Evolutionary conservation across 768 basidiomycete genomes (phyloP).

Genomic region (Hygrophorus pudorinus): DNA sequence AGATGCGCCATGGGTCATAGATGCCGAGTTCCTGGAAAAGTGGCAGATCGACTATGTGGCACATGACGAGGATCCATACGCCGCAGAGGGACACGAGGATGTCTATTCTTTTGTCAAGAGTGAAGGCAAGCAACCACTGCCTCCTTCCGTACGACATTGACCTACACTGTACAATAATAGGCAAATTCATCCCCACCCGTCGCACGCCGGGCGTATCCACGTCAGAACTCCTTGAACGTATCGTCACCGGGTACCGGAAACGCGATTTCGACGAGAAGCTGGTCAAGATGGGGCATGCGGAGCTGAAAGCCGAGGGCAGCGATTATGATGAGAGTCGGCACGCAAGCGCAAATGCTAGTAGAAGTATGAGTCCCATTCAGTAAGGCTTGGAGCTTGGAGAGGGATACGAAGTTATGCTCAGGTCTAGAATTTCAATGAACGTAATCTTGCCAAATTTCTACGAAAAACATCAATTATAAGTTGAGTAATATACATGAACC

Average conservation of each 20-base stretch:
- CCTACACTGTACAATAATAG: slow-evolving; percentile 27
- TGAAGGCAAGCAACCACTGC: slow-evolving; percentile 42
- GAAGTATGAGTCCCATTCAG: slow-evolving; percentile 16
- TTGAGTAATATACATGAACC: too few relatives aligned
- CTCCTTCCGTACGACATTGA: neutral
- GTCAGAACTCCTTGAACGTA: slow-evolving; percentile 84
- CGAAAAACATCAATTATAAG: too few relatives aligned
- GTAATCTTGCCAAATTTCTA: too few relatives aligned
- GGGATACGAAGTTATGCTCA: too few relatives aligned
- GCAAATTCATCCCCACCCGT: slow-evolving; percentile 90
- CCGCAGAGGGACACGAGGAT: slow-evolving; percentile 69
- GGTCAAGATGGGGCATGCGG: slow-evolving; percentile 74
- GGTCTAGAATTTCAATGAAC: too few relatives aligned
- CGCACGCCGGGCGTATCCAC: slow-evolving; percentile 94
- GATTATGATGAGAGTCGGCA: slow-evolving; percentile 35
- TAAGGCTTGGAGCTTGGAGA: too few relatives aligned
- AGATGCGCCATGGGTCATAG: slow-evolving; percentile 86
- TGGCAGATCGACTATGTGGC: slow-evolving; percentile 94
- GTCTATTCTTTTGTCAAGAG: slow-evolving; percentile 77
- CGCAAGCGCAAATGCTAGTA: slow-evolving; percentile 24
- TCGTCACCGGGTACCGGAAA: slow-evolving; percentile 78
- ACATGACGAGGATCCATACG: slow-evolving; percentile 90
- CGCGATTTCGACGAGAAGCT: slow-evolving; percentile 86
- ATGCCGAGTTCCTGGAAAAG: slow-evolving; percentile 71
- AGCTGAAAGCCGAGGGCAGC: slow-evolving; percentile 57